Evolutionary conservation across 192 early-diverging fungal species (phyloP).

Genomic region (Coemansia furcata): DNA sequence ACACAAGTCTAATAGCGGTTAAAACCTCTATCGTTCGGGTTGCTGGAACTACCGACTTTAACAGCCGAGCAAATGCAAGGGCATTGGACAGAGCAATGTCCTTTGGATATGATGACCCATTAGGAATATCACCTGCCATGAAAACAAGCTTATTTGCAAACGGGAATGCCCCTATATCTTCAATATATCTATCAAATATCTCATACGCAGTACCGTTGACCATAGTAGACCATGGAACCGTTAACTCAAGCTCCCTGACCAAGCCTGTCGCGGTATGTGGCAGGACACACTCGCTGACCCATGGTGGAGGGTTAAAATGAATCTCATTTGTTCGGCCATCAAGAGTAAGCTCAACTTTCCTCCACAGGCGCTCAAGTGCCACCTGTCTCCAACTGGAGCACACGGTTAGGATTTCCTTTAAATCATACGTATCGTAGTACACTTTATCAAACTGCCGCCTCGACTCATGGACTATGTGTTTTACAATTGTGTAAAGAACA

Average conservation of each 20-base stretch:
- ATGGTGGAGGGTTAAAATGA: not conserved
- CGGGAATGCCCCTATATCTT: not conserved
- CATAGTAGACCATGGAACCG: not conserved
- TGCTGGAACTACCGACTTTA: not conserved
- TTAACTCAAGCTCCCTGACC: not conserved
- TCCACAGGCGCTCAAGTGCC: not conserved
- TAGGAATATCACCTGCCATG: not conserved
- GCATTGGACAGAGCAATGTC: not conserved
- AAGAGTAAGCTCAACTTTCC: not conserved
- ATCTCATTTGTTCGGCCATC: not conserved
- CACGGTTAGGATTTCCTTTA: slow-evolving; percentile 1
- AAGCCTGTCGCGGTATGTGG: no score
- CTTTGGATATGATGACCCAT: not conserved
- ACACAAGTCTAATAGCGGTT: not conserved
- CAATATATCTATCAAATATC: not conserved
- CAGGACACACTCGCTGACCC: not conserved
- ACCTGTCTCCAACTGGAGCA: not conserved
- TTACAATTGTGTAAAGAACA: not conserved
- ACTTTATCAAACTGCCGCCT: not conserved
- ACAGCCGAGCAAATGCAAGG: not conserved
- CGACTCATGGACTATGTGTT: not conserved
- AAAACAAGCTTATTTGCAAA: not conserved
- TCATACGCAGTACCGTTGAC: not conserved
- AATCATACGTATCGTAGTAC: not conserved
- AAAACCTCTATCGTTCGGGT: not conserved